Base-by-base conservation (phyloP, 257 asterid genomes). In the Fraxinus quadrangulata region DNA sequence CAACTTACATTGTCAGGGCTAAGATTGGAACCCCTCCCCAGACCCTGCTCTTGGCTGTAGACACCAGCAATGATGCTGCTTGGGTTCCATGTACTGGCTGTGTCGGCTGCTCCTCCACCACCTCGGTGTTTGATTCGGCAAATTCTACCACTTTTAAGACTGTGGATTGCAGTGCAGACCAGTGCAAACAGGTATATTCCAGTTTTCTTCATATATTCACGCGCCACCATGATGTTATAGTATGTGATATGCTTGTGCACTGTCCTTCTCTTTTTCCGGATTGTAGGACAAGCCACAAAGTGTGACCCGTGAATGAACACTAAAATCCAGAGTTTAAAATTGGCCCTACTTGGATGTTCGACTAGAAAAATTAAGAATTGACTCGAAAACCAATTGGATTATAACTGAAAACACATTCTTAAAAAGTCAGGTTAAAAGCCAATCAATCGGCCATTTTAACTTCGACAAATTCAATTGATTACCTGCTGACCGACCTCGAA, bases 61-160 rank as follows among this genome's bases (percentile, higher is more conserved):
- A 92, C 81, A 94, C 94, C 75, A 91, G 97, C 83, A 92, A 85
- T 78, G 96, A 90, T 81, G 92, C 88, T 79, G 92, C 90, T 45
- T 94, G 97, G 99, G 75, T 94, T 5, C 97, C 97, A 0, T 92
- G 97, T 83, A 47, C 78, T 75, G 93, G 88, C 63, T 91, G 97
- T 78, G 54, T 67, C 31, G 99, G 98, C 16, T 94, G 97, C 81
- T 74, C 93, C 80, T 49, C 91, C 17, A 47, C 88, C 56, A 78
- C 90, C 5, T 4, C 28, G 16, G 33, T 67, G 42, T 88, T 85
- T 39, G 76, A 82, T 21, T 72, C 87, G 13, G 73, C 83, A 13
- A 91, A 91, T 72, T 94, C 99, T 26, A 26, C 94, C 83, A 78
- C 96, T n/a, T 89, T 72, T 87, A 90, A 83, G 73, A 81, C 85